A percentile compares a stretch with the other conserved stretches of the same genome.
Conservation (phyloP, 352 stramenopile genomes). For the Saprolegnia diclina region DNA sequence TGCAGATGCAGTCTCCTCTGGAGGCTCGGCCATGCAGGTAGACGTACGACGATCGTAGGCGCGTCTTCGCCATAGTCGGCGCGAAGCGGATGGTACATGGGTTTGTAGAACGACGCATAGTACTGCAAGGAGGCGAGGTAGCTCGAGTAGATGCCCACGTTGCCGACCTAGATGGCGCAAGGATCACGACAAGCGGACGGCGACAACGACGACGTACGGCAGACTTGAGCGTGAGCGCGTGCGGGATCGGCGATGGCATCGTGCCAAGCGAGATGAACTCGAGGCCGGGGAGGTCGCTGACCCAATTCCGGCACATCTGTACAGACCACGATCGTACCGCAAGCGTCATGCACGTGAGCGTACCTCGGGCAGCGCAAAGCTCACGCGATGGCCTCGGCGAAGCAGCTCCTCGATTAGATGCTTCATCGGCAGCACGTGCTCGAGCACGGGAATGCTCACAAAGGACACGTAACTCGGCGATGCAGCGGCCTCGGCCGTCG, state of each 20-base stretch:
- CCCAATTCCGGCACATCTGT: constrained; percentile 69
- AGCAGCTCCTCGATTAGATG: constrained; percentile 69
- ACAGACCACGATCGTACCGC: constrained; percentile 1
- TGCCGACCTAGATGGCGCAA: constrained; percentile 7
- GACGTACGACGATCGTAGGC: constrained; percentile 43
- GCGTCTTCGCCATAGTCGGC: constrained; percentile 60
- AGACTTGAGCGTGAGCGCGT: constrained; percentile 13
- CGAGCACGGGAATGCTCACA: constrained; percentile 76
- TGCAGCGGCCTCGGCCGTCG: not conserved
- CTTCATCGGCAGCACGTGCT: constrained; percentile 78
- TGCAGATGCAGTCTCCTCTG: not conserved
- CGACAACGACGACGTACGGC: constrained; percentile 14
- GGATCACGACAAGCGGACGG: not conserved
- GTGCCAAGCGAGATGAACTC: constrained; percentile 76
- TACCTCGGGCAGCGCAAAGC: constrained; percentile 73
- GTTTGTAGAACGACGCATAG: constrained; percentile 71
- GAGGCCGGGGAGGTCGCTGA: constrained; percentile 61
- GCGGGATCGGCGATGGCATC: constrained; percentile 29
- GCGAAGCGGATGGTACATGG: constrained; percentile 59
- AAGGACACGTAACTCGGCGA: constrained; percentile 58
- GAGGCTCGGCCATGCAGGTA: too few relatives aligned
- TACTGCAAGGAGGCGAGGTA: constrained; percentile 59
- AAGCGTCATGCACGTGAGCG: not conserved
- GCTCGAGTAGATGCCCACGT: constrained; percentile 45
- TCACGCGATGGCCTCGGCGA: constrained; percentile 63